Percentiles rank a stretch among this genome's conserved stretches.
Conservation (phyloP, 345 rosid species). For the Citrus reticulata region DNA sequence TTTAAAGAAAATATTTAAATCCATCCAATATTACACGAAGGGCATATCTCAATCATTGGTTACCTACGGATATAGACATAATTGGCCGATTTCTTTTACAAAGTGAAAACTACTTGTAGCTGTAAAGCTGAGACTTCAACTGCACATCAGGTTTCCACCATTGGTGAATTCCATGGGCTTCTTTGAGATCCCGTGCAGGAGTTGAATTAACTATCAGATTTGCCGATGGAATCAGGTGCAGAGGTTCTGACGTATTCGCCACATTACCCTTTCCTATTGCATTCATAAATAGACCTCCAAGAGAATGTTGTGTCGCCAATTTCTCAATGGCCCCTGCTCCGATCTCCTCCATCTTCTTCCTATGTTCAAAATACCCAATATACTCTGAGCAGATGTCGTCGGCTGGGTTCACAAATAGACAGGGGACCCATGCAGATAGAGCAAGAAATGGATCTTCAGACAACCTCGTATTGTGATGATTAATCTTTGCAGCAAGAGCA, state of each 20-base stretch:
- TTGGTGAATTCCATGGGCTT: slow-evolving; percentile 90
- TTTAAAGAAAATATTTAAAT: not conserved
- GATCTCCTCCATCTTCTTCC: slow-evolving; percentile 80
- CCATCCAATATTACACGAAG: not conserved
- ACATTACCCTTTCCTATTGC: slow-evolving; percentile 41
- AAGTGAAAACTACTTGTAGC: slow-evolving; percentile 32
- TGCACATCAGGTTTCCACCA: slow-evolving; percentile 77
- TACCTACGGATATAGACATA: not conserved
- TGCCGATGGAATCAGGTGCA: slow-evolving; percentile 79
- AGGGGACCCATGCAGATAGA: slow-evolving; percentile 65
- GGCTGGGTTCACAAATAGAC: slow-evolving; percentile 49
- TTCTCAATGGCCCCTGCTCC: slow-evolving; percentile 71
- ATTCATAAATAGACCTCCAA: slow-evolving; percentile 60
- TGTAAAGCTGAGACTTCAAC: slow-evolving; percentile 50
- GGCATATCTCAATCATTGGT: not conserved
- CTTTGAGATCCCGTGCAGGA: slow-evolving; percentile 44
- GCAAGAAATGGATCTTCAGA: slow-evolving; percentile 46
- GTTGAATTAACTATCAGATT: slow-evolving; percentile 44
- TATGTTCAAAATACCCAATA: slow-evolving; percentile 79
- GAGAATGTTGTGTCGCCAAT: slow-evolving; percentile 66
- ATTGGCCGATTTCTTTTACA: not conserved
- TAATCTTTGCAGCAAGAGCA: slow-evolving; percentile 53
- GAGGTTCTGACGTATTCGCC: slow-evolving; percentile 39
- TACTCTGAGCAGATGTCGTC: slow-evolving; percentile 84
- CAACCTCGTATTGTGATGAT: slow-evolving; percentile 28